These are phyloP conservation scores for Monosporascus sp. DNA, from an alignment of 2,329 filamentous ascomycete genomes.

Conservation along the genomic window DNA sequence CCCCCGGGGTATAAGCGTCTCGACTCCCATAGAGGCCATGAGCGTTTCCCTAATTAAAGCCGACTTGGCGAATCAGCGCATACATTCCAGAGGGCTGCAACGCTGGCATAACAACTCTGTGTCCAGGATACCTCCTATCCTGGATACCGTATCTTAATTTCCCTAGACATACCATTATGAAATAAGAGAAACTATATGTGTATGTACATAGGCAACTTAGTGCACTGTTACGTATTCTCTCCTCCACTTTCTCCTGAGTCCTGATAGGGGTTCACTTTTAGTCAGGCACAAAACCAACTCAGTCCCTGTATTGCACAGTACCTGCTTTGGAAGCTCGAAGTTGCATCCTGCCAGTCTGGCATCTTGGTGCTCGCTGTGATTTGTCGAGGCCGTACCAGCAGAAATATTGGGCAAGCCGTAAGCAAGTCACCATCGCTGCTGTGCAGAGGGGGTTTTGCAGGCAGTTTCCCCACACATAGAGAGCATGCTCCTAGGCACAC, in stretches of 20 bases:
- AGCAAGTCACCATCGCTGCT: neutral
- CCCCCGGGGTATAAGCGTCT: neutral
- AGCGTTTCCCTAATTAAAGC: too few species aligned
- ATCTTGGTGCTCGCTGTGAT: neutral
- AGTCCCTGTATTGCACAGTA: neutral
- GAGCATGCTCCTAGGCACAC: neutral
- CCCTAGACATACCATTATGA: too few species aligned
- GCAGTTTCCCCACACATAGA: neutral
- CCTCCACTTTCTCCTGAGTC: neutral
- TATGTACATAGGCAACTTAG: too few species aligned
- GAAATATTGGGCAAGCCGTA: neutral
- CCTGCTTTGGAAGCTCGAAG: neutral
- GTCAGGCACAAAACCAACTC: neutral
- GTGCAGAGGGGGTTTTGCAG: neutral
- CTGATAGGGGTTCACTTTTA: neutral
- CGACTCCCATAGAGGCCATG: neutral
- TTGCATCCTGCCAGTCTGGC: neutral
- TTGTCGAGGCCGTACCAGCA: neutral
- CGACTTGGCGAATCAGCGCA: too few species aligned
- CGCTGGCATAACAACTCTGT: too few species aligned
- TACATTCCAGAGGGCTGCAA: too few species aligned
- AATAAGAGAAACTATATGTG: too few species aligned
- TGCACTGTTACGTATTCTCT: neutral
- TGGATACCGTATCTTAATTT: too few species aligned
- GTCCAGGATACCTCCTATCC: too few species aligned